phyloP scores from a whole-genome alignment of 2,329 filamentous ascomycete species.

The Beauveria pseudobassiana region DNA sequence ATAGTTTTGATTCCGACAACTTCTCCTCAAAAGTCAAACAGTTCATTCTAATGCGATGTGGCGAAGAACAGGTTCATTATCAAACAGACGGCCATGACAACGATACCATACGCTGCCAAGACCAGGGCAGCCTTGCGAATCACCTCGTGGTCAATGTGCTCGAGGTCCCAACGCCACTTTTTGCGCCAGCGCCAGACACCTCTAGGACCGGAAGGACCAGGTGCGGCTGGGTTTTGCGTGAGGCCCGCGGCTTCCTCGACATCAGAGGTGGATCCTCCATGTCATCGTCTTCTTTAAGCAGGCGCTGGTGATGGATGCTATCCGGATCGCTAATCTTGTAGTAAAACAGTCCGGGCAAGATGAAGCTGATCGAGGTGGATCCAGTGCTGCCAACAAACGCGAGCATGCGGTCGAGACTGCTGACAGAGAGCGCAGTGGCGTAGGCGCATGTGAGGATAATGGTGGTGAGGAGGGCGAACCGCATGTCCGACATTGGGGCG shows the following conservation, averaged over 20 bases:
- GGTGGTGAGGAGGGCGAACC: constrained; percentile 86
- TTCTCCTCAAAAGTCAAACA: background rate
- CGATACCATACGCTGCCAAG: constrained; percentile 72
- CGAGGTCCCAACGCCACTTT: constrained; percentile 51
- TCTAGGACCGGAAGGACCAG: constrained; percentile 27
- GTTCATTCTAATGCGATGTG: constrained; percentile 44
- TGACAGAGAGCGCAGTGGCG: constrained; percentile 82
- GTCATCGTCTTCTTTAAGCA: constrained; percentile 88
- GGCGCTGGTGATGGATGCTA: constrained; percentile 73
- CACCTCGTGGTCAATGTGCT: constrained; percentile 56
- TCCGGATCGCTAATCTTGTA: constrained; percentile 96
- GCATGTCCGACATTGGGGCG: constrained; percentile 70
- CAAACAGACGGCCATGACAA: constrained; percentile 87
- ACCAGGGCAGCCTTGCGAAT: constrained; percentile 67
- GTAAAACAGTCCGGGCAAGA: constrained; percentile 91
- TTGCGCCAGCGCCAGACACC: constrained; percentile 44
- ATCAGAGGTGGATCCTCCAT: constrained; percentile 52
- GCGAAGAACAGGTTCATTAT: constrained; percentile 78
- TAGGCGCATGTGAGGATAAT: constrained; percentile 79
- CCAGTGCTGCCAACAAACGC: constrained; percentile 95
- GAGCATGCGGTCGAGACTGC: constrained; percentile 80
- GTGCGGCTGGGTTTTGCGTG: constrained; percentile 35
- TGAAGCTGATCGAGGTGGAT: constrained; percentile 93
- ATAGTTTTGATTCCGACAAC: background rate
- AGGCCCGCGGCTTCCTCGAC: constrained; percentile 40